Evolutionary conservation across 805 yeast genomes (phyloP), one percentile per base, ranked within the genome.

Genomic region (Sporopachydermia lactativora): DNA sequence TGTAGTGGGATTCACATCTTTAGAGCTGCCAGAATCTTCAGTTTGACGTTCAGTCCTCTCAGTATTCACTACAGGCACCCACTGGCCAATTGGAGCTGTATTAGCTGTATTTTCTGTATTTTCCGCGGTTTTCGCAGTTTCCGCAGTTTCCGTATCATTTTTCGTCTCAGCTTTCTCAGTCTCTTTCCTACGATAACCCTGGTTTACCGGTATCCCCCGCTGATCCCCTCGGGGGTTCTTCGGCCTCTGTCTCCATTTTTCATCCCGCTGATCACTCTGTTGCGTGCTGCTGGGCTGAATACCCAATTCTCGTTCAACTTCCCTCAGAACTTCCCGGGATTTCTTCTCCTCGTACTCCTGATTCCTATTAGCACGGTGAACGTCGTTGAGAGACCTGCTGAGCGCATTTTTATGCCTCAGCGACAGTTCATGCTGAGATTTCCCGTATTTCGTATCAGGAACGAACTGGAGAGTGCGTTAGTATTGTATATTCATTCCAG

Each of bases 351-450:
- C 43, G 14, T 41, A 38, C 17, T 46, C 45, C 16, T 46, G 39
- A 5, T 51, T 47, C 24, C 45, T 45, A 39, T 57, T 57, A 39
- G 49, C 44, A 3, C 48, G 41, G 18, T 57, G 59, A 17, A 63
- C 47, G 8, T 48, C 48, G 4, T 43, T 39, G 3, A 64, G 42
- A 5, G 51, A 47, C 15, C 51, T 44, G 19, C 42, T 41, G 2
- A 53, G 44, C 5, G 47, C 46, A 2, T 34, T 18, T 42, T 52
- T 56, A 44, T 64, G 70, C 36, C 52, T 56, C 3, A 47, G 17
- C 3, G 62, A 54, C 4, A 49, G 42, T 40, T 62, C 67, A 48
- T 64, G 69, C 37, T 48, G 52, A 19, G 47, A 39, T 37, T 54
- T 50, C 3, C 57, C 49, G 36, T 61, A 46, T 39, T 58, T 54